Percentiles rank a stretch among this genome's conserved stretches.
Evolutionary conservation across 2,329 filamentous ascomycete genomes (phyloP).

Genomic region (Leptographium wingfieldii): DNA sequence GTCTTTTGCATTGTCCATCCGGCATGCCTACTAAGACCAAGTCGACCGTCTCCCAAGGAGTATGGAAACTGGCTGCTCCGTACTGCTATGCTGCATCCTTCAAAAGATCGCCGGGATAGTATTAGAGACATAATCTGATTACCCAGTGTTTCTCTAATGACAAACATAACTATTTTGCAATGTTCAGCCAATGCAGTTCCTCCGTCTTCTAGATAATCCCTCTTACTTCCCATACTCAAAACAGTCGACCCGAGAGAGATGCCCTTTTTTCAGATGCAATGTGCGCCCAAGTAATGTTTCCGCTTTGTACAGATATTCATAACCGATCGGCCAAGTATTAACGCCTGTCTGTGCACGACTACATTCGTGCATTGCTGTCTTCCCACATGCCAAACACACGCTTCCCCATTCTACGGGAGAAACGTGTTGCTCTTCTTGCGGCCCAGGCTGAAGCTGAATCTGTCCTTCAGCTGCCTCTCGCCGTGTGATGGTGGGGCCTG

Average conservation of each 20-base stretch:
- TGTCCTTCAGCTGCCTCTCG: constrained; percentile 24
- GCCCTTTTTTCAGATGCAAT: background rate
- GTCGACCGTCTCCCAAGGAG: no score
- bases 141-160: no score
- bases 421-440: constrained; percentile 56
- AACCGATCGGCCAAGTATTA: background rate
- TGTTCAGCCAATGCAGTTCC: no score
- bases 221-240: background rate
- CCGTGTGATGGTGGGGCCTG: background rate
- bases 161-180: no score
- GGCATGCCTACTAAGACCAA: no score
- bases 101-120: no score
- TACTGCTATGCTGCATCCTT: no score
- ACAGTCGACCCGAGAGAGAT: background rate
- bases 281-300: background rate
- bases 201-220: background rate
- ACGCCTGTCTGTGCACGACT: background rate
- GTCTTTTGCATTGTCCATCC: no score
- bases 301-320: background rate
- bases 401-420: constrained; percentile 15
- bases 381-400: no score
- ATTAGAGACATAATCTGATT: no score
- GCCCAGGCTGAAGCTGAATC: constrained; percentile 55
- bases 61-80: no score
- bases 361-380: background rate